Evolutionary conservation across 805 yeast species (phyloP), one percentile per base, ranked within the genome.

Genomic region (Wickerhamomyces strasburgensis): DNA sequence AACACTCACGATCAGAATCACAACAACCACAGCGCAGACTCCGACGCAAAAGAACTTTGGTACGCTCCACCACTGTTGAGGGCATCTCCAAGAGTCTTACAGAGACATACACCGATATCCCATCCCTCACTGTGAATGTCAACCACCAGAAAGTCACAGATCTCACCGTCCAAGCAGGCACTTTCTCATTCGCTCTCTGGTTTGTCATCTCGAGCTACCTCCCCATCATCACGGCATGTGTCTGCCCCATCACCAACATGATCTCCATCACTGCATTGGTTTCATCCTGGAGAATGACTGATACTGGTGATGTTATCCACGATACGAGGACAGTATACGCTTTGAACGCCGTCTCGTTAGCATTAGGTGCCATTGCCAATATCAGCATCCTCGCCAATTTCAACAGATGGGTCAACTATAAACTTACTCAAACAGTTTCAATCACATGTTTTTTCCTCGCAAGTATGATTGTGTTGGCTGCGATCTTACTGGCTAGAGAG

Each of bases 161-260:
- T 10, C 34, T 52, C 17, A 29, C 26, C 1, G 46, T 48, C 5
- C 35, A 38, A 7, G 50, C 46, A 3, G 55, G 55, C 8, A 33
- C 52, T 0, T 5, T 4, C 1, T 7, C 26, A 14, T 52, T 51
- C 21, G 49, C 51, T 9, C 40, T 58, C 25, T 85, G 94, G 93
- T 82, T 81, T 46, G 49, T 71, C 11, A 58, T 80, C 0, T 78
- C 89, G 3, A 71, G 82, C 3, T 78, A 79, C 47, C 70, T 85
- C 45, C 96, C 96, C 0, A 68, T 86, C 18, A 54, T 81, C 6
- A 78, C 89, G 1, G 87, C 90, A 5, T 83, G 90, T 47, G 50
- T 80, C 26, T 94, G 93, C 0, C 95, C 95, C 0, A 49, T 86
- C 19, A 79, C 90, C 6, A 84, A 84, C 48, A 72, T 84, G 68